Percentiles rank a stretch among this genome's conserved stretches.
These are phyloP conservation scores for Sesbania bispinosa DNA, from an alignment of 306 rosid genomes.

Conservation along the genomic window DNA sequence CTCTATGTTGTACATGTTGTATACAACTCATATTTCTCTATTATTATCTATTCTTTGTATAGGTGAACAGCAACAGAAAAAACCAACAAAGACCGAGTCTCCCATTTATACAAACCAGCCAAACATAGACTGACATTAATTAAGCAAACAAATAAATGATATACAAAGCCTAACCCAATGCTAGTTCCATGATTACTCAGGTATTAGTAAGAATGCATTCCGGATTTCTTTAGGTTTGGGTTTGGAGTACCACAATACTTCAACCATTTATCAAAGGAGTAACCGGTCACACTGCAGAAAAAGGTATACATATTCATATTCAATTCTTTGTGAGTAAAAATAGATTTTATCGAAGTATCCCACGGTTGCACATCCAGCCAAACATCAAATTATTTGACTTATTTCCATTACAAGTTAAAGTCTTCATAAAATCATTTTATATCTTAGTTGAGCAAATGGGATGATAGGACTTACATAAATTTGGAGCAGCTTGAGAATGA, in stretches of 20 bases:
- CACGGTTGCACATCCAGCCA: background rate
- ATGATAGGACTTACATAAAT: background rate
- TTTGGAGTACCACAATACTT: background rate
- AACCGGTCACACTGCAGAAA: background rate
- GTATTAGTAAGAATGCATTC: background rate
- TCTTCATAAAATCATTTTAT: background rate
- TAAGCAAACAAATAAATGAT: background rate
- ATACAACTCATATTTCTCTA: background rate
- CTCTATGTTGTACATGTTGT: background rate
- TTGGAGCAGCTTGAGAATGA: background rate
- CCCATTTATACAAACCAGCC: background rate
- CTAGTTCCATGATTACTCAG: background rate
- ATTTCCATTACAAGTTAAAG: background rate
- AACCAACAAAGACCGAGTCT: background rate
- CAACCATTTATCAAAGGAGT: background rate
- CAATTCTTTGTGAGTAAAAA: background rate
- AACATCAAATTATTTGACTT: background rate
- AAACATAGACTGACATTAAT: too few species aligned
- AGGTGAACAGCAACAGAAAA: background rate
- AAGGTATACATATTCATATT: background rate
- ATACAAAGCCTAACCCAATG: background rate
- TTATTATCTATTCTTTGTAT: background rate
- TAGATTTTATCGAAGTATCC: background rate
- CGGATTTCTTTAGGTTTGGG: background rate
- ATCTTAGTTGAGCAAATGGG: background rate